A percentile compares a stretch with the other conserved stretches of the same genome.
Conservation (phyloP, 805 yeast species). For the Suhomyces pyralidae region DNA sequence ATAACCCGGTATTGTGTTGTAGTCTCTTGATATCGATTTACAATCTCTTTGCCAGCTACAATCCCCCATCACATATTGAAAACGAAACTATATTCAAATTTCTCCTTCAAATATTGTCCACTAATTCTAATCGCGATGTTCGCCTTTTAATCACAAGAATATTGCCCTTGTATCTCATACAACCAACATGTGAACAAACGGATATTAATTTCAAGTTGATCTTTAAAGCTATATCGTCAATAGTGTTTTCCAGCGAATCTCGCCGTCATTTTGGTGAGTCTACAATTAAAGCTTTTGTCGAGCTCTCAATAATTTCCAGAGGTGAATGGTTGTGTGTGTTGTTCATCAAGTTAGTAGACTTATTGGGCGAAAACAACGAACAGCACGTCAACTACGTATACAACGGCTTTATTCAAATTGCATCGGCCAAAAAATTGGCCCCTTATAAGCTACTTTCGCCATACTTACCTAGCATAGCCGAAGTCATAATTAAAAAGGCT, state of each 20-base stretch:
- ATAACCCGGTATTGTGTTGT: slow-evolving; percentile 27
- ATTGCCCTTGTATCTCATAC: slow-evolving; percentile 50
- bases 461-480: slow-evolving; percentile 68
- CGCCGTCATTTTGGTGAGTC: slow-evolving; percentile 53
- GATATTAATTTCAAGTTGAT: slow-evolving; percentile 44
- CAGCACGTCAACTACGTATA: slow-evolving; percentile 68
- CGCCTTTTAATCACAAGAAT: slow-evolving; percentile 52
- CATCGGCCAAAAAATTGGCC: slow-evolving; percentile 54
- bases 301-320: slow-evolving; percentile 55
- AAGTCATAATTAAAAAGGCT: slow-evolving; percentile 58
- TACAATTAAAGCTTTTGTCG: slow-evolving; percentile 58
- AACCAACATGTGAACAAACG: slow-evolving; percentile 33
- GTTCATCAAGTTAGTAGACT: slow-evolving; percentile 61
- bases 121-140: slow-evolving; percentile 49
- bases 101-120: slow-evolving; percentile 36
- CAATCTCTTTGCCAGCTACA: slow-evolving; percentile 51
- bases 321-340: slow-evolving; percentile 70
- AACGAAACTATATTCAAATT: slow-evolving; percentile 35
- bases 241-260: slow-evolving; percentile 30
- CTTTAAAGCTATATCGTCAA: slow-evolving; percentile 39
- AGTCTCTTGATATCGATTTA: slow-evolving; percentile 48
- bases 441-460: slow-evolving; percentile 83
- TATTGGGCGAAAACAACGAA: slow-evolving; percentile 61
- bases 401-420: slow-evolving; percentile 57
- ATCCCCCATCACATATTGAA: slow-evolving; percentile 40